Evolutionary conservation across 352 stramenopile species (phyloP), one percentile per base, ranked within the genome.

Genomic region (Stramenopiles sp.): DNA sequence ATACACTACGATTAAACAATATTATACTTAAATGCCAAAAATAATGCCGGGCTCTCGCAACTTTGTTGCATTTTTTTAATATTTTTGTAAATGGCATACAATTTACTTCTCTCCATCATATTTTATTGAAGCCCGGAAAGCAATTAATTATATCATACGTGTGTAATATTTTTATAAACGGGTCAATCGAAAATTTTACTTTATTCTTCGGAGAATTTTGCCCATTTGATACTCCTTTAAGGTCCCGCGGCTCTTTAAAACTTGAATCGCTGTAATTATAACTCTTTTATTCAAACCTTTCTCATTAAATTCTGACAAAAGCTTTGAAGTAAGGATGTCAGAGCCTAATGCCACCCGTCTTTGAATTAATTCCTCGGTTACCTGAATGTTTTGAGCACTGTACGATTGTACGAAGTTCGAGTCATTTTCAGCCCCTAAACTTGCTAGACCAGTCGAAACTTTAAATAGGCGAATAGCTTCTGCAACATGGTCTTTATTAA

Each of bases 381-480:
- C 82, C 73, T 90, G 82, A 29, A 95, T 83, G 53, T 93, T 87
- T 78, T 91, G 82, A 32, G 81, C 78, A 7, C 29, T 0, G 29
- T 53, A 69, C 7, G 7, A 76, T 0, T 0, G 31, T 63, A 30
- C 7, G 13, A 1, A 76, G 6, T 13, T 0, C 0, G 4, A 27
- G 78, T 63, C 29, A 31, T 20, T n/a, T 30, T 0, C 31, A 0
- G 77, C 88, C 80, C 95, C 94, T 32, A 94, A 91, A 63, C 95
- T 96, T 0, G 96, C 95, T 63, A 96, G 94, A 91, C 99, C 97
- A 1, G 95, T 99, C 80, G 93, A 98, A 30, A 98, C 94, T 80
- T 93, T 96, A 84, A 99, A 99, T 13, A 99, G 85, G 0, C 95
- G 92, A 43, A 99, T 89, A 0, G 96, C 95, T 82, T 99, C 96